Conservation (phyloP, 2,329 filamentous ascomycete species). For the Trichoderma sp. region DNA sequence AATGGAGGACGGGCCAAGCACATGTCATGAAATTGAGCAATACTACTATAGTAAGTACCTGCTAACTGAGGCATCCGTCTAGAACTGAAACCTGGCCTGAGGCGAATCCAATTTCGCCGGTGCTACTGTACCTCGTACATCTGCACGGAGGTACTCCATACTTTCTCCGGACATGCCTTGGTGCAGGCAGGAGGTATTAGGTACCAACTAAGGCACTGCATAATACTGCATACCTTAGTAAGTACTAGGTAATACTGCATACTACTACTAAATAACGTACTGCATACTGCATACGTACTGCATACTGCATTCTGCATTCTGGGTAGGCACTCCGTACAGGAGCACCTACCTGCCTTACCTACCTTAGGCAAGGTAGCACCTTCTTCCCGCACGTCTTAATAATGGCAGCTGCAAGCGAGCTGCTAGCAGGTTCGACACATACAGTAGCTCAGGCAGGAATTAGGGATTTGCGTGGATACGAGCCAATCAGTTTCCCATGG, state of each 20-base stretch:
- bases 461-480: background rate
- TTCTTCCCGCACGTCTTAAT: background rate
- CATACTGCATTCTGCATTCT: too few species aligned
- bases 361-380: background rate
- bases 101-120: slow-evolving; percentile 1
- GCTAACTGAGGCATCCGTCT: too few species aligned
- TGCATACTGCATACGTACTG: too few species aligned
- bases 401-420: slow-evolving; percentile 7
- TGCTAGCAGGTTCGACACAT: background rate
- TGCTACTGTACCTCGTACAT: background rate
- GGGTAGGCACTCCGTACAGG: too few species aligned
- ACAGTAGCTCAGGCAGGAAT: background rate
- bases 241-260: too few species aligned
- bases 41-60: background rate
- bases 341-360: background rate
- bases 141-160: too few species aligned
- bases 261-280: too few species aligned
- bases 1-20: too few species aligned
- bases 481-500: background rate
- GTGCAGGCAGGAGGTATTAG: too few species aligned
- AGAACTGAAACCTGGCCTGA: background rate
- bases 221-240: too few species aligned
- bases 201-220: too few species aligned
- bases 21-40: background rate
- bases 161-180: too few species aligned